Evolutionary conservation across 805 yeast genomes (phyloP), one percentile per base, ranked within the genome.

Genomic region (Ogataea methylovora): DNA sequence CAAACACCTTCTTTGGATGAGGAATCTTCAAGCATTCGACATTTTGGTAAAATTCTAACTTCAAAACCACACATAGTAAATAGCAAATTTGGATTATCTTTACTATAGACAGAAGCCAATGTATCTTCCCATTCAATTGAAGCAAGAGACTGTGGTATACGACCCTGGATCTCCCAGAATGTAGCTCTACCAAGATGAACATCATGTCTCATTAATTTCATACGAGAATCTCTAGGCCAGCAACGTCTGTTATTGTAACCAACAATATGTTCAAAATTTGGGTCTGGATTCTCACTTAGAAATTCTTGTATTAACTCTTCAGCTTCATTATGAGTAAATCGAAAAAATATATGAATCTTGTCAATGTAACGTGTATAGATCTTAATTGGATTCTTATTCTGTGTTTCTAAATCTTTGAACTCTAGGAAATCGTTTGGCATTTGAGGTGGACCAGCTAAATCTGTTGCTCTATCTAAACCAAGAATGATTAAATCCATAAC

Each of bases 61-160:
- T 92, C 98, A 61, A 92, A 92, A 0, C 98, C 99, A 58, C 92
- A 81, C 88, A 92, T 84, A 1, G 92, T 72, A 48, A 90, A 86
- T 22, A 90, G 60, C 39, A 92, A 53, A 45, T 90, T 94, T 7
- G 96, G 90, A 50, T 92, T 92, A 40, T 88, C 95, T 36, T 71
- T 73, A 13, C 95, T 84, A 56, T 90, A 92, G 2, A 92, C 95
- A 0, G 96, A 85, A 0, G 87, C 88, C 45, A 78, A 69, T 0
- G 94, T 67, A 34, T 78, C 80, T 24, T 74, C 80, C 96, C 97
- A 90, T 30, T 71, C 72, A 12, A 90, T 62, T 2, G 75, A 61
- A 0, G 88, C 78, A 10, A 92, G 49, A 0, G 94, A 77, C 4
- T 69, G 56, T 0, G 98, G 97, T 24, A 92, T 56, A 24, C 97